Base-by-base conservation (phyloP, 2,329 filamentous ascomycete species). In the Colletotrichum costaricense region DNA sequence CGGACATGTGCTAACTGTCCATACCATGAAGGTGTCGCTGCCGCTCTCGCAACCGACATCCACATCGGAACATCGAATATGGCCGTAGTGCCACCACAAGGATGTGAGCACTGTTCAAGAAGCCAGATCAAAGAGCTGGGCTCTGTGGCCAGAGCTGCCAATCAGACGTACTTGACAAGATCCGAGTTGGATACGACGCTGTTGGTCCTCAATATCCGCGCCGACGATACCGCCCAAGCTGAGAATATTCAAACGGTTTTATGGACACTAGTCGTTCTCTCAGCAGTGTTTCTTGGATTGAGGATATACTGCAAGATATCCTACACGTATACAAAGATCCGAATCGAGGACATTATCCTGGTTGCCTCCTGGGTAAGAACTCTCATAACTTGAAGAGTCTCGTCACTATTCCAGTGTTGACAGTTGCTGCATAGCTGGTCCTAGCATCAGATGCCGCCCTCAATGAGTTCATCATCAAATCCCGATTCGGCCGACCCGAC, bases 271-370 rank as follows among this genome's bases (percentile, higher is more conserved):
- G 69, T 78, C 1, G 65, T 57, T 2, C 24, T 79, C 2, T 74
- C 76, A 4, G 73, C 71, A 4, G 19, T 76, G 8, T 79, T 79
- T 63, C 56, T 79, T 2, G 74, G 60, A 12, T 55, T 79, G 22
- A 68, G 78, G 4, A 30, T 78, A 7, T 79, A 78, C 76, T 78
- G 76, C 74, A 79, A 79, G 65, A 28, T 73, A 56, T 60, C 67
- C n/a, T 69, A 74, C 42, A 72, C 74, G 52, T 76, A 77, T 7
- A 73, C 77, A 2, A 75, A 75, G 3, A 64, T 79, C 22, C 77
- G 78, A 73, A 79, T 78, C 71, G 78, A 79, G 52, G 78, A 80
- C 67, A 76, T 74, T 3, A 71, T 79, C 3, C 67, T 80, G 11
- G 35, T 80, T 12, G 64, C 75, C 3, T 73, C 78, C 24, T 80